Evolutionary conservation across 495 filamentous ascomycete genomes (phyloP).

Genomic region (Lophiostoma macrostomum): DNA sequence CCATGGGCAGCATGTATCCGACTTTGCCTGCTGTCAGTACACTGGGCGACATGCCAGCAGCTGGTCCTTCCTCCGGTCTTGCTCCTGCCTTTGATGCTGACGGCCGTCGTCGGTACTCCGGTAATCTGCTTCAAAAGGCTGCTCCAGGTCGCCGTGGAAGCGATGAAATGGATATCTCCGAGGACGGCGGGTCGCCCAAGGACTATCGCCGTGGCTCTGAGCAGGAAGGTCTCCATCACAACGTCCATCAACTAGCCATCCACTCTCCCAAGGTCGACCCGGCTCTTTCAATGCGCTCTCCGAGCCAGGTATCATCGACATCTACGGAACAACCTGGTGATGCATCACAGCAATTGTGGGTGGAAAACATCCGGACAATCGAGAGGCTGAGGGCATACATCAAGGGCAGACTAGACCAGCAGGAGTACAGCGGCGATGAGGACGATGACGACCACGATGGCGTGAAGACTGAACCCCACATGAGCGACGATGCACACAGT

Average conservation of each 20-base stretch:
- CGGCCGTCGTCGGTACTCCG: slow-evolving; percentile 80
- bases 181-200: slow-evolving; percentile 48
- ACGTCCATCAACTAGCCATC: slow-evolving; percentile 31
- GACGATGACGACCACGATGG: slow-evolving; percentile 3
- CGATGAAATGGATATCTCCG: slow-evolving; percentile 56
- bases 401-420: slow-evolving; percentile 58
- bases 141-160: slow-evolving; percentile 39
- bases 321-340: slow-evolving; percentile 26
- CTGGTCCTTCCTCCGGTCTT: slow-evolving; percentile 72
- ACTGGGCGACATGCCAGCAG: slow-evolving; percentile 51
- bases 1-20: slow-evolving; percentile 68
- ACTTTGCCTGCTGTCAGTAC: slow-evolving; percentile 72
- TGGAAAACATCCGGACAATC: slow-evolving; percentile 77
- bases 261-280: slow-evolving; percentile 35
- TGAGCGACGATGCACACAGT: slow-evolving; percentile 31
- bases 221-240: slow-evolving; percentile 26
- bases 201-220: slow-evolving; percentile 26
- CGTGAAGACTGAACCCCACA: slow-evolving; percentile 12
- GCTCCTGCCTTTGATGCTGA: slow-evolving; percentile 77
- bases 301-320: slow-evolving; percentile 27
- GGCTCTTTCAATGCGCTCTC: slow-evolving; percentile 31
- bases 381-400: slow-evolving; percentile 71
- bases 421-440: slow-evolving; percentile 53
- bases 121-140: slow-evolving; percentile 76
- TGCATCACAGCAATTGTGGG: slow-evolving; percentile 65